Evolutionary conservation across 441 rosid species (phyloP).

Genomic region (Dalechampia spathulata): DNA sequence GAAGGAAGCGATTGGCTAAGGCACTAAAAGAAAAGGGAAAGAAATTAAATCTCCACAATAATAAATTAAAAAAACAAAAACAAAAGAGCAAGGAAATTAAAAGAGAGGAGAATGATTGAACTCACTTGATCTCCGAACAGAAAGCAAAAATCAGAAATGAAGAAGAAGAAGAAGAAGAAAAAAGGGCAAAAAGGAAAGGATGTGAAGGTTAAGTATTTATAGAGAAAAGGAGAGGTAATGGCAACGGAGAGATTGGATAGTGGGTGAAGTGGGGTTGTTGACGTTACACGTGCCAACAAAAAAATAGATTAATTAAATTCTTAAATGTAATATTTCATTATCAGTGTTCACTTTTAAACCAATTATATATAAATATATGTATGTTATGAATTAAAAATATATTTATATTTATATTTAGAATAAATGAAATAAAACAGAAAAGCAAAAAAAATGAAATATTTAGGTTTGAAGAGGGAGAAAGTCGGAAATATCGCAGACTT

Average conservation of each 20-base stretch:
- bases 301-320: background rate
- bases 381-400: no score
- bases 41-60: background rate
- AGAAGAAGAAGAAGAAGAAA: background rate
- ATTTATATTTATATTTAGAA: no score
- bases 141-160: background rate
- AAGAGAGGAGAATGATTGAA: background rate
- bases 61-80: background rate
- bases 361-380: no score
- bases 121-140: background rate
- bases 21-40: no score
- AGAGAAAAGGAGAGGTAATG: background rate
- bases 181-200: background rate
- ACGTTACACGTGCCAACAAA: background rate
- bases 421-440: no score
- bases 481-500: no score
- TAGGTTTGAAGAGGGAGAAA: no score
- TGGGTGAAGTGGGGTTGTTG: conserved; percentile 1
- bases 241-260: no score
- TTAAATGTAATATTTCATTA: no score
- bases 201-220: conserved; percentile 1
- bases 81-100: background rate
- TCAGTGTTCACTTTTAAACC: no score
- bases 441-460: no score
- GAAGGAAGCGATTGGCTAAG: background rate